These are phyloP conservation scores for Pythium folliculosum DNA, from an alignment of 352 stramenopile genomes.

Conservation along the genomic window DNA sequence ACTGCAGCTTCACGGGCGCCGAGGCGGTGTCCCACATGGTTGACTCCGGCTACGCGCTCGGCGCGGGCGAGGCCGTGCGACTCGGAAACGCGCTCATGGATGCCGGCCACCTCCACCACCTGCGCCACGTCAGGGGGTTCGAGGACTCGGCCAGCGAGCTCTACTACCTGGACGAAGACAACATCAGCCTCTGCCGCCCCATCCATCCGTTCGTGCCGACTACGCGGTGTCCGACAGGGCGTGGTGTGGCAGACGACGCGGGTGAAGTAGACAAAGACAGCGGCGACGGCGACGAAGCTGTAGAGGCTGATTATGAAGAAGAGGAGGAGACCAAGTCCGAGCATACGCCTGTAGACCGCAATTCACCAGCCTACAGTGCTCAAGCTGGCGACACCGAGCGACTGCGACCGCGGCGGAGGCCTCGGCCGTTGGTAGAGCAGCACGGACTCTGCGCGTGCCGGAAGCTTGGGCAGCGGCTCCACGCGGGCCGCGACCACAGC, in stretches of 20 bases:
- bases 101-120: constrained; percentile 47
- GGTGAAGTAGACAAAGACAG: background rate
- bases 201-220: background rate
- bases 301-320: constrained; percentile 5
- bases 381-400: no score
- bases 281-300: background rate
- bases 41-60: constrained; percentile 29
- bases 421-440: constrained; percentile 11
- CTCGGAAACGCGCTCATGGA: constrained; percentile 58
- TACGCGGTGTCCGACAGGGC: background rate
- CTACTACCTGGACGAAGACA: constrained; percentile 53
- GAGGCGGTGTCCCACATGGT: constrained; percentile 31
- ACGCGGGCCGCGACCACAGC: background rate
- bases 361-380: constrained; percentile 6
- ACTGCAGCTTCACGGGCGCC: constrained; percentile 25
- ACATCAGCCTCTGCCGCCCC: constrained; percentile 29
- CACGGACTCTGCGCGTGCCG: constrained; percentile 37
- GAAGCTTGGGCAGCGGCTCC: constrained; percentile 40
- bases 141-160: constrained; percentile 17
- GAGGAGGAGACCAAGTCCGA: background rate
- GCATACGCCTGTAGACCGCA: background rate
- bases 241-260: background rate
- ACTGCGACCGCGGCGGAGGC: no score
- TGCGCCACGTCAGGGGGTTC: constrained; percentile 34
- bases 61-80: constrained; percentile 33